Conservation (phyloP, 2,329 filamentous ascomycete genomes). For the Hypoxylon sp. region DNA sequence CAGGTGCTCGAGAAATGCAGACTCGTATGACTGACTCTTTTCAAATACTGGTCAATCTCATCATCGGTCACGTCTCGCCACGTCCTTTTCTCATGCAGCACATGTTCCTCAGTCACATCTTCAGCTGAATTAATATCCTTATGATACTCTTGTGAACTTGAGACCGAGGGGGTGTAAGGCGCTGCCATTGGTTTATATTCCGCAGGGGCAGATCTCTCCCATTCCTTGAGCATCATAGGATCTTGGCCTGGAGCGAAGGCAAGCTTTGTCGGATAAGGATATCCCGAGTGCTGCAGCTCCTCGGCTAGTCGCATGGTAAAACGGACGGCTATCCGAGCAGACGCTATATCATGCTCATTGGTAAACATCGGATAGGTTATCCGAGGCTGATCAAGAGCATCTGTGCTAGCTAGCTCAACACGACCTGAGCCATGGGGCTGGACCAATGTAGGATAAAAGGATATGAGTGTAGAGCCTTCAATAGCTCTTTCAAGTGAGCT, state of each 20-base stretch:
- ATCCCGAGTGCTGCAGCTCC: conserved; percentile 11
- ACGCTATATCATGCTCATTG: conserved; percentile 5
- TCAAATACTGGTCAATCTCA: conserved; percentile 20
- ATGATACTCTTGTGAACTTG: neutral
- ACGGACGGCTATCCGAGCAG: conserved; percentile 6
- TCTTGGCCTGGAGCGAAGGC: conserved; percentile 17
- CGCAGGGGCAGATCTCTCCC: conserved; percentile 9
- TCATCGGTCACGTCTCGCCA: conserved; percentile 15
- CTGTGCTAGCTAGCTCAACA: conserved; percentile 18
- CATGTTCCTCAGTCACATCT: neutral
- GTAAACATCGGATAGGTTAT: conserved; percentile 11
- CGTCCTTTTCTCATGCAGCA: conserved; percentile 4
- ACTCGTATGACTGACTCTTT: conserved; percentile 9
- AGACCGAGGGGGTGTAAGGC: neutral
- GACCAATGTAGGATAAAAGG: conserved; percentile 17
- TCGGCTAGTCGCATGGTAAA: conserved; percentile 20
- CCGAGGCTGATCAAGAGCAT: conserved; percentile 12
- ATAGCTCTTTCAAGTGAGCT: conserved; percentile 13
- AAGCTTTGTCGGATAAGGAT: conserved; percentile 10
- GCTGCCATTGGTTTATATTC: neutral
- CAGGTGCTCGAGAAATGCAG: conserved; percentile 17
- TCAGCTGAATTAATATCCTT: neutral
- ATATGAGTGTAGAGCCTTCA: conserved; percentile 9
- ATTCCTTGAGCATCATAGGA: conserved; percentile 12
- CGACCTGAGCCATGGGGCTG: conserved; percentile 16